These are phyloP conservation scores for Myotisia sp. DNA, from an alignment of 2,329 filamentous ascomycete species.

Conservation along the genomic window DNA sequence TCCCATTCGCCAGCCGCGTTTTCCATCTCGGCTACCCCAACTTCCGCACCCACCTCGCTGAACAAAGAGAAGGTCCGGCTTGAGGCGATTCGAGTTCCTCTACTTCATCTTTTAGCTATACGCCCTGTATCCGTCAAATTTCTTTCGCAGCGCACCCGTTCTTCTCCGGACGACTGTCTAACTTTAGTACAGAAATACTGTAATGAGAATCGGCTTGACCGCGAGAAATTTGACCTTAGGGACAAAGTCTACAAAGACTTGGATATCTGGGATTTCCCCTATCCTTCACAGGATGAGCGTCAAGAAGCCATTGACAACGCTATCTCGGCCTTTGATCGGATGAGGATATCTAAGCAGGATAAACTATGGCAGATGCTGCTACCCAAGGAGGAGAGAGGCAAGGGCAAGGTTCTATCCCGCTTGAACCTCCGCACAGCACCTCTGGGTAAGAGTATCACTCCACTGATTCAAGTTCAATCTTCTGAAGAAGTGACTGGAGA, in stretches of 20 bases:
- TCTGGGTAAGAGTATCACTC: slow-evolving; percentile 24
- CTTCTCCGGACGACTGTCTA: slow-evolving; percentile 35
- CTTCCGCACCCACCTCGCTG: slow-evolving; percentile 30
- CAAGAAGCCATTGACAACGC: slow-evolving; percentile 48
- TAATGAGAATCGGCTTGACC: slow-evolving; percentile 34
- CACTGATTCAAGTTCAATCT: slow-evolving; percentile 25
- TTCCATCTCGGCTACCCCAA: slow-evolving; percentile 24
- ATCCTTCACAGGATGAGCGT: slow-evolving; percentile 41
- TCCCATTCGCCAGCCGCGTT: slow-evolving; percentile 21
- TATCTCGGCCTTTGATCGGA: slow-evolving; percentile 48
- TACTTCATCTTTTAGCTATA: slow-evolving; percentile 42
- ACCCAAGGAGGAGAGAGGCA: slow-evolving; percentile 45
- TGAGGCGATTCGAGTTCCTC: slow-evolving; percentile 32
- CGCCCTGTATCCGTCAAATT: slow-evolving; percentile 35
- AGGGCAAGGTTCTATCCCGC: slow-evolving; percentile 46
- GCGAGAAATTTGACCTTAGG: slow-evolving; percentile 39
- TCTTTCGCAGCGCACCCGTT: slow-evolving; percentile 34
- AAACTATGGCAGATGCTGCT: slow-evolving; percentile 49
- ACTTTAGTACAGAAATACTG: slow-evolving; percentile 40
- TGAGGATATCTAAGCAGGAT: slow-evolving; percentile 45
- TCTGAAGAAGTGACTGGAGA: slow-evolving; percentile 25
- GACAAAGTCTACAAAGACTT: slow-evolving; percentile 48
- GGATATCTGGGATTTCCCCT: slow-evolving; percentile 48
- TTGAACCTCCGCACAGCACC: slow-evolving; percentile 37
- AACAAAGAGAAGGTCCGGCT: slow-evolving; percentile 26